These are phyloP conservation scores for Pseudopyrenochaeta lycopersici DNA, from an alignment of 2,329 filamentous ascomycete species.

Conservation along the genomic window DNA sequence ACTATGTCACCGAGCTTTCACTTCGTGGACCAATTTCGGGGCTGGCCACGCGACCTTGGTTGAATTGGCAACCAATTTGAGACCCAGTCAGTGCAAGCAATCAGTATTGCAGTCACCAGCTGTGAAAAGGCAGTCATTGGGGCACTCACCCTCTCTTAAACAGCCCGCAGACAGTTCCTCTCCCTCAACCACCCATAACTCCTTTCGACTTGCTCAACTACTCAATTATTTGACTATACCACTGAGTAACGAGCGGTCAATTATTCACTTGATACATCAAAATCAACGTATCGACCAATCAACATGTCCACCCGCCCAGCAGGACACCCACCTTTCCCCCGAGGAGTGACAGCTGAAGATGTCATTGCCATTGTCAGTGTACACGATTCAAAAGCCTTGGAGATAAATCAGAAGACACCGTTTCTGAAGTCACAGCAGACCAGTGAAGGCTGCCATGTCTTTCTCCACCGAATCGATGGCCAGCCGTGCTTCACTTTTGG, in stretches of 20 bases:
- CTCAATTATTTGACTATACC: no score
- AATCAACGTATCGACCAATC: not conserved
- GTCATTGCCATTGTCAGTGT: conserved; percentile 21
- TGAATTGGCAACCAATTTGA: not conserved
- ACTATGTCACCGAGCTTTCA: not conserved
- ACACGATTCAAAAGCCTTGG: conserved; percentile 9
- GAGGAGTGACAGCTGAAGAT: conserved; percentile 2
- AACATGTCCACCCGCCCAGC: conserved; percentile 1
- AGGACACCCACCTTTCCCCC: conserved; percentile 14
- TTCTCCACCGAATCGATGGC: conserved; percentile 5
- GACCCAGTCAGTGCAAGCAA: no score
- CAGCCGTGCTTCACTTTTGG: conserved; percentile 17
- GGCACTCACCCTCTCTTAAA: not conserved
- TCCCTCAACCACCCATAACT: not conserved
- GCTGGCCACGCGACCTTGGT: not conserved
- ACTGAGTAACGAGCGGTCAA: not conserved
- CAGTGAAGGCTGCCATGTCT: conserved; percentile 14
- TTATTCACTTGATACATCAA: not conserved
- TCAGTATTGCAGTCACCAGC: no score
- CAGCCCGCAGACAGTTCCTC: not conserved
- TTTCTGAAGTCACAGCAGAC: not conserved
- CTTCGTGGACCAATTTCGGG: not conserved
- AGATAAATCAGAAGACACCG: conserved; percentile 10
- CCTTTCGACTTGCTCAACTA: no score
- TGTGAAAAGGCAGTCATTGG: not conserved